Percentiles rank a stretch among this genome's conserved stretches.
phyloP scores from a whole-genome alignment of 2,329 filamentous ascomycete species.

The Ascosphaera aggregata region DNA sequence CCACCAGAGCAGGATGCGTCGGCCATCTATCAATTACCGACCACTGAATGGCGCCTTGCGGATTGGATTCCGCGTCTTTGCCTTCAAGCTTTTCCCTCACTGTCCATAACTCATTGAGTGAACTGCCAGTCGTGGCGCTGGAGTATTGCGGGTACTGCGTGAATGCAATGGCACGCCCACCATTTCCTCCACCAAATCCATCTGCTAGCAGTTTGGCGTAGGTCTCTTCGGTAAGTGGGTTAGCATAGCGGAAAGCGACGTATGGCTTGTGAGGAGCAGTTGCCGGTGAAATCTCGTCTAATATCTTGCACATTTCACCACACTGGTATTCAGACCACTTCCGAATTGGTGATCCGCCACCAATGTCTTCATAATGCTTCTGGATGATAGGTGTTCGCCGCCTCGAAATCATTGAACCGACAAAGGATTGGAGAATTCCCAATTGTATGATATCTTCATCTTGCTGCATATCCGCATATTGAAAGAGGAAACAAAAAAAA shows the following conservation, averaged over 20 bases:
- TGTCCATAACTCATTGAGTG: conserved; percentile 93
- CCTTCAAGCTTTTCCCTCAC: conserved; percentile 73
- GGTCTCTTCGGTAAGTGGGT: conserved; percentile 85
- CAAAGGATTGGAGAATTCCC: conserved; percentile 68
- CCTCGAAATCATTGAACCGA: conserved; percentile 67
- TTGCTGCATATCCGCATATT: conserved; percentile 29
- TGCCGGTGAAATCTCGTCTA: conserved; percentile 75
- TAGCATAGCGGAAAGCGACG: conserved; percentile 86
- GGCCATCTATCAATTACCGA: conserved; percentile 98
- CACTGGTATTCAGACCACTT: conserved; percentile 96
- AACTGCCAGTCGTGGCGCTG: conserved; percentile 91
- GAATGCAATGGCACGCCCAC: conserved; percentile 88
- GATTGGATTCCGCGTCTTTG: conserved; percentile 32
- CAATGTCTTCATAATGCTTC: conserved; percentile 86
- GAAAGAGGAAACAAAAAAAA: conserved; percentile 5
- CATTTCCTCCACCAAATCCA: conserved; percentile 71
- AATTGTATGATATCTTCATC: conserved; percentile 93
- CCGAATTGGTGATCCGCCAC: conserved; percentile 90
- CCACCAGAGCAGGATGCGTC: conserved; percentile 66
- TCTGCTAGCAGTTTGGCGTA: conserved; percentile 64
- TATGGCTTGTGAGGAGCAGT: conserved; percentile 95
- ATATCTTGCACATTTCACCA: conserved; percentile 87
- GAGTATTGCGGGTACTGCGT: conserved; percentile 98
- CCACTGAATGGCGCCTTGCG: conserved; percentile 62
- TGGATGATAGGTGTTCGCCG: conserved; percentile 89